Evolutionary conservation across 495 filamentous ascomycete species (phyloP).

Genomic region (Penicillium subrubescens): DNA sequence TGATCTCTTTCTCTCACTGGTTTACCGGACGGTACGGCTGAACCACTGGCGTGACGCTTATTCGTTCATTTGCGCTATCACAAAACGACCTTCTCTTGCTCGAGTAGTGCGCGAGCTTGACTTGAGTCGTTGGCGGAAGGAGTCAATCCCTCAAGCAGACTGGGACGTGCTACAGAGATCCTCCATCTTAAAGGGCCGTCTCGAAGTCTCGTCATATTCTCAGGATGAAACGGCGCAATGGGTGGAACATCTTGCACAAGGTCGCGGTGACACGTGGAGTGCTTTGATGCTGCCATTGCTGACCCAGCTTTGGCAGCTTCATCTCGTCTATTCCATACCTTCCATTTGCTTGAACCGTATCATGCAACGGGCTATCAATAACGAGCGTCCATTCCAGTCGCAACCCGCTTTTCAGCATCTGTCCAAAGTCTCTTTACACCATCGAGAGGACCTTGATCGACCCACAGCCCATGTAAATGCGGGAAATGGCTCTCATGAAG

Average conservation of each 20-base stretch:
- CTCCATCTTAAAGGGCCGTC: conserved; percentile 11
- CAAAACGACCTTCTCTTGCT: conserved; percentile 28
- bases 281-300: conserved; percentile 32
- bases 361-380: conserved; percentile 24
- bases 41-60: conserved; percentile 20
- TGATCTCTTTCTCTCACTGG: conserved; percentile 30
- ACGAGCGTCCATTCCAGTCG: conserved; percentile 23
- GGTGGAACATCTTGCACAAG: conserved; percentile 25
- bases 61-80: conserved; percentile 29
- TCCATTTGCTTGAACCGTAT: conserved; percentile 26
- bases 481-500: background rate
- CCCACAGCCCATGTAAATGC: background rate
- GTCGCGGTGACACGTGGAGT: conserved; percentile 35
- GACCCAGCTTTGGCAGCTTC: conserved; percentile 30
- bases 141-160: conserved; percentile 7
- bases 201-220: conserved; percentile 20
- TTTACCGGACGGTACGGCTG: conserved; percentile 28
- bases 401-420: conserved; percentile 24
- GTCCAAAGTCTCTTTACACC: conserved; percentile 25
- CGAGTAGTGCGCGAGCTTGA: conserved; percentile 30
- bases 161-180: background rate
- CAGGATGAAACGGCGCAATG: conserved; percentile 28
- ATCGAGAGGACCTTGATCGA: conserved; percentile 15
- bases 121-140: conserved; percentile 25
- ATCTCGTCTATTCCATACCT: conserved; percentile 23